phyloP scores from a whole-genome alignment of 805 yeast species.

The Metschnikowia amazonensis region DNA sequence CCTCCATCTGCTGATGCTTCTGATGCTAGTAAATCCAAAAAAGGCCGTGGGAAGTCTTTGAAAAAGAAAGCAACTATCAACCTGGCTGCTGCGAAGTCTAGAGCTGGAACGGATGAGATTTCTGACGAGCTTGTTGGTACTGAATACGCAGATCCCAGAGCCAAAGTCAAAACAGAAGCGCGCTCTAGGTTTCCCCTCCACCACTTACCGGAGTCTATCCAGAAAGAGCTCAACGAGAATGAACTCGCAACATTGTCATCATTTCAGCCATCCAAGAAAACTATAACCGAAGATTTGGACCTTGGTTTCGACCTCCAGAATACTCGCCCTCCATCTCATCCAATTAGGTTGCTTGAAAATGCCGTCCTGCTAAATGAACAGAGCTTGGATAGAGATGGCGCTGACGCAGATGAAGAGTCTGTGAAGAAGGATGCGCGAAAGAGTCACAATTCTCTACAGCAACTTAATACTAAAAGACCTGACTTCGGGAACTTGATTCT shows the following conservation, averaged over 20 bases:
- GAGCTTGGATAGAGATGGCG: constrained; percentile 9
- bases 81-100: constrained; percentile 8
- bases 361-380: constrained; percentile 12
- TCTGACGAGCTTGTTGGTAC: constrained; percentile 4
- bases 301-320: constrained; percentile 18
- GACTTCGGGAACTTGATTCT: constrained; percentile 4
- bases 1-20: constrained; percentile 6
- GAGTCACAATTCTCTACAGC: background rate
- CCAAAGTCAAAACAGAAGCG: constrained; percentile 10
- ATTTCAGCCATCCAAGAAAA: constrained; percentile 20
- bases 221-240: constrained; percentile 13
- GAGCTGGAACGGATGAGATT: background rate
- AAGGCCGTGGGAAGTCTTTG: constrained; percentile 12
- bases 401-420: constrained; percentile 6
- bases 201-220: constrained; percentile 17
- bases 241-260: constrained; percentile 11
- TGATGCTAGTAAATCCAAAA: constrained; percentile 10
- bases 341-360: constrained; percentile 14
- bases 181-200: constrained; percentile 17
- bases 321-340: constrained; percentile 13
- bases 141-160: constrained; percentile 5
- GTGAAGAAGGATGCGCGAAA: constrained; percentile 1
- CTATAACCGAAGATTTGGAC: constrained; percentile 17
- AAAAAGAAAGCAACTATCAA: constrained; percentile 15
- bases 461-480: background rate